Evolutionary conservation across 352 stramenopile species (phyloP).

Genomic region (Halophytophthora batemanensis): DNA sequence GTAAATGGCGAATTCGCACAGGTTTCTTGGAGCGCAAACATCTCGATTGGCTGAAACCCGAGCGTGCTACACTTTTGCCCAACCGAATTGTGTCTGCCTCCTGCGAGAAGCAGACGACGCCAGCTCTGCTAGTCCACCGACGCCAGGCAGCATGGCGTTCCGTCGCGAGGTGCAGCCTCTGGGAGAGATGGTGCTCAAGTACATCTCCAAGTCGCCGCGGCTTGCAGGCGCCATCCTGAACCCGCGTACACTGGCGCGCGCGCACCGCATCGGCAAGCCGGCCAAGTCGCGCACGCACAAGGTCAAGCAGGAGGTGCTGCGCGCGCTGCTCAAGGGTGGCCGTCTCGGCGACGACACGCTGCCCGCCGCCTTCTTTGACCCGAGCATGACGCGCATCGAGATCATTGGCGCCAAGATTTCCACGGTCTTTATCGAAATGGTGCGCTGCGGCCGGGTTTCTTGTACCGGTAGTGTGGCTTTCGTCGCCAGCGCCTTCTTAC

Average conservation of each 20-base stretch:
- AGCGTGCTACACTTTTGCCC: too few species aligned
- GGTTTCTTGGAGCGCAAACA: too few species aligned
- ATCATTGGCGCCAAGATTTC: conserved; percentile 85
- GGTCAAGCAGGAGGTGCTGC: conserved; percentile 86
- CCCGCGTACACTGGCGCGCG: conserved; percentile 56
- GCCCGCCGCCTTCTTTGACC: conserved; percentile 79
- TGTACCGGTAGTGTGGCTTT: neutral
- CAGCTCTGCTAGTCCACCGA: neutral
- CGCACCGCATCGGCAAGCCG: conserved; percentile 72
- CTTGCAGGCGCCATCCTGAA: conserved; percentile 66
- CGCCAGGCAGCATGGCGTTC: conserved; percentile 72
- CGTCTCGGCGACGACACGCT: conserved; percentile 82
- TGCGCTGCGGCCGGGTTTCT: conserved; percentile 15
- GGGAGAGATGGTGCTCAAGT: conserved; percentile 88
- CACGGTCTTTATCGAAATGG: conserved; percentile 66
- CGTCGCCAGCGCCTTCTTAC: neutral
- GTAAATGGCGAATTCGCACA: too few species aligned
- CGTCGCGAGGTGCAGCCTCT: conserved; percentile 75
- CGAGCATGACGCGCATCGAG: conserved; percentile 83
- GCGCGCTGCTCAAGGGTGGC: conserved; percentile 66
- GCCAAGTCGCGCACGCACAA: conserved; percentile 79
- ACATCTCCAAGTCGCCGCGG: conserved; percentile 80
- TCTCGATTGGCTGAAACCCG: too few species aligned
- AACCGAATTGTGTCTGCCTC: too few species aligned
- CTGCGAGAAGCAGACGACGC: neutral